phyloP scores from a whole-genome alignment of 2,329 filamentous ascomycete species.

The Talaromyces rugulosus region DNA sequence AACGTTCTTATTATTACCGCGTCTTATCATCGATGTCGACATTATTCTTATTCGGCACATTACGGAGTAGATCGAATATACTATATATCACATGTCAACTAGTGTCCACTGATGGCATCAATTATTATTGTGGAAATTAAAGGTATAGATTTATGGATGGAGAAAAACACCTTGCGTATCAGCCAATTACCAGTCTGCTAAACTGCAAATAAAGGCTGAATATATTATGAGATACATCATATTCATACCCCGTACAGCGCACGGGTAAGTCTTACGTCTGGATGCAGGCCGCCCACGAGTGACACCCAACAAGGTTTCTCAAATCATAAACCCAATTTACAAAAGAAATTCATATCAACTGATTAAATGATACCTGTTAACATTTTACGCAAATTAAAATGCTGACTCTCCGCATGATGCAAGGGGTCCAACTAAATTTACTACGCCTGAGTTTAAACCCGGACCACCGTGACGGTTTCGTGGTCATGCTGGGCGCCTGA shows the following conservation, averaged over 20 bases:
- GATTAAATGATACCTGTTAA: background rate
- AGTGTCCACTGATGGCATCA: no score
- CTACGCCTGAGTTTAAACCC: background rate
- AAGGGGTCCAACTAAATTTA: background rate
- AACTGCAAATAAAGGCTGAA: no score
- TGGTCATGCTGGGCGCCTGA: no score
- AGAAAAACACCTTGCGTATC: background rate
- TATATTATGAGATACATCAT: background rate
- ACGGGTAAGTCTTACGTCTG: background rate
- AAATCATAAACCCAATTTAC: background rate
- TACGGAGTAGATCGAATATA: no score
- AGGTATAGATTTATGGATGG: background rate
- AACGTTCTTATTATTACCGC: background rate
- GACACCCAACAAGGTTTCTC: background rate
- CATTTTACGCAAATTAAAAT: background rate
- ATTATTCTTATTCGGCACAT: background rate
- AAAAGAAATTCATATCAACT: background rate
- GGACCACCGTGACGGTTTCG: background rate
- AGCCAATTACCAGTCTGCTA: background rate
- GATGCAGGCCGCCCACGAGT: background rate
- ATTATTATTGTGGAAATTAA: no score
- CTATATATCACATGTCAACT: background rate
- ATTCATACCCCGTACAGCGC: background rate
- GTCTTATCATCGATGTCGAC: no score
- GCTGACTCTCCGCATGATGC: background rate